These are phyloP conservation scores for Apiospora koreana DNA, from an alignment of 2,329 filamentous ascomycete species.

Conservation along the genomic window DNA sequence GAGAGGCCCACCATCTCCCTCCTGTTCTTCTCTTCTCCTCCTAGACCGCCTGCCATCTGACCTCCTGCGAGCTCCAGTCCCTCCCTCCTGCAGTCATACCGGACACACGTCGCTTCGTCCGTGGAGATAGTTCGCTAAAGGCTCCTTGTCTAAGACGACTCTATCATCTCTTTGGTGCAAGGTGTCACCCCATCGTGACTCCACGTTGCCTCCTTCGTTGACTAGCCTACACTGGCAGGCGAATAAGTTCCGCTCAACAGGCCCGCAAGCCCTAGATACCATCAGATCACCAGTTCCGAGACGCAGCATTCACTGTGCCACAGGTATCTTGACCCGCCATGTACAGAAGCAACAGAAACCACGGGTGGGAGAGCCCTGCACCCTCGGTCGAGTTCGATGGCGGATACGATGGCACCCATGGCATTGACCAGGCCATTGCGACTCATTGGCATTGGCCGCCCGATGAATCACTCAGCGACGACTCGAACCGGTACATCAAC, in stretches of 20 bases:
- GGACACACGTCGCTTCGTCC: background rate
- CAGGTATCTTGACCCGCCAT: background rate
- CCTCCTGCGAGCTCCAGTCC: background rate
- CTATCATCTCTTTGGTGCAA: background rate
- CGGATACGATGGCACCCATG: background rate
- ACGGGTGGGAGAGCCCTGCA: background rate
- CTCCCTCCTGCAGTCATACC: conserved; percentile 8
- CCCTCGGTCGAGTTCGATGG: background rate
- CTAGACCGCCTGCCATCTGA: background rate
- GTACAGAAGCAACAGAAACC: background rate
- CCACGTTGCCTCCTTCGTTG: background rate
- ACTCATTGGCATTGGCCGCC: background rate
- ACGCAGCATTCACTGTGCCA: background rate
- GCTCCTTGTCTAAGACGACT: background rate
- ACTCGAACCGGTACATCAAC: background rate
- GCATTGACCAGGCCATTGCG: background rate
- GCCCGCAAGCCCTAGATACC: background rate
- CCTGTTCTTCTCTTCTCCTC: background rate
- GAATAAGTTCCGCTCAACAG: background rate
- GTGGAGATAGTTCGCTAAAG: background rate
- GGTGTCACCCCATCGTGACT: background rate
- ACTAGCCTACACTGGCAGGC: background rate
- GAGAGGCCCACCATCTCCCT: background rate
- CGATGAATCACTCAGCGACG: background rate
- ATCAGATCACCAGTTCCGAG: background rate